Conservation (phyloP, 1,284 basidiomycete genomes). For the Ustilago nuda region DNA sequence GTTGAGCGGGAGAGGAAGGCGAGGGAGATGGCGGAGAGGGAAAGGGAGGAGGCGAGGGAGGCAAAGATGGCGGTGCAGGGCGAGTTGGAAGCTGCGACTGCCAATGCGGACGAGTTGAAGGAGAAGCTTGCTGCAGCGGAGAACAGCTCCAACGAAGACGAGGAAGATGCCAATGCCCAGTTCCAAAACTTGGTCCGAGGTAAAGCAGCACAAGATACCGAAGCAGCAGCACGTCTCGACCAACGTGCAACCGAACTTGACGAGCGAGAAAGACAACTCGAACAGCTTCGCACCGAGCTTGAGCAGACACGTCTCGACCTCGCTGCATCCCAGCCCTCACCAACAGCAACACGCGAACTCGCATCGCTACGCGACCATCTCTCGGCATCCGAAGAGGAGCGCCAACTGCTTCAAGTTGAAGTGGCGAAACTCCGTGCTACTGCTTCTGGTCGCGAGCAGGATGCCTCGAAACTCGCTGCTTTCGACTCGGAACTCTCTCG, state of each 20-base stretch:
- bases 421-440: slow-evolving; percentile 30
- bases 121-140: slow-evolving; percentile 13
- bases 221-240: slow-evolving; percentile 1
- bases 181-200: slow-evolving; percentile 36
- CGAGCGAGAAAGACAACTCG: slow-evolving; percentile 25
- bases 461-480: slow-evolving; percentile 2
- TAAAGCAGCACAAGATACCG: background rate
- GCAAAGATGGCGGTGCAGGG: slow-evolving; percentile 17
- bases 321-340: slow-evolving; percentile 5
- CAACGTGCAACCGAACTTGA: slow-evolving; percentile 29
- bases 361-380: slow-evolving; percentile 30
- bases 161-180: slow-evolving; percentile 39
- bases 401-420: slow-evolving; percentile 22
- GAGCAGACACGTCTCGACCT: slow-evolving; percentile 2
- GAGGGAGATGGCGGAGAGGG: background rate
- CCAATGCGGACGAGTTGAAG: slow-evolving; percentile 19
- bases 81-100: slow-evolving; percentile 12
- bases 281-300: slow-evolving; percentile 15
- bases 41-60: slow-evolving; percentile 2
- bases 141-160: slow-evolving; percentile 3
- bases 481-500: slow-evolving; percentile 24
- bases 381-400: slow-evolving; percentile 32
- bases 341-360: slow-evolving; percentile 13
- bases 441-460: slow-evolving; percentile 17
- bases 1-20: slow-evolving; percentile 16